phyloP scores from a whole-genome alignment of 306 rosid genomes.

The Casuarina glauca region DNA sequence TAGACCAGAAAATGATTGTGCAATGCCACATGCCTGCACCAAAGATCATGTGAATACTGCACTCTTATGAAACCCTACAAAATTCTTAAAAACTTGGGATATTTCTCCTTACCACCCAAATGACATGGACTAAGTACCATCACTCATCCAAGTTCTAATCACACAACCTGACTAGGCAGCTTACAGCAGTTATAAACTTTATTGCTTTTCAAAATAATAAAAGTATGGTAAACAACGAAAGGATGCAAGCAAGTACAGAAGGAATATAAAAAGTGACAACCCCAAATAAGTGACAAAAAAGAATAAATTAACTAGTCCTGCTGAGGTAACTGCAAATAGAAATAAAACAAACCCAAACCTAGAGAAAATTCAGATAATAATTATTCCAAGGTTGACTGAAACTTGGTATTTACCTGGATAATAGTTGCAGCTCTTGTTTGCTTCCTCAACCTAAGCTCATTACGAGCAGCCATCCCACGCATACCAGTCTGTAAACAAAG shows the following conservation, averaged over 20 bases:
- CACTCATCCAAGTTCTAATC: not conserved
- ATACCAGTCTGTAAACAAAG: slow-evolving; percentile 66
- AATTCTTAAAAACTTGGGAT: not conserved
- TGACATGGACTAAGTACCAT: too few relatives aligned
- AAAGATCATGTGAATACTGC: not conserved
- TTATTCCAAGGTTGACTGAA: slow-evolving; percentile 13
- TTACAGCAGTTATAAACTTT: slow-evolving; percentile 1
- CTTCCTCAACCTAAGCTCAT: slow-evolving; percentile 63
- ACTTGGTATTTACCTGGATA: slow-evolving; percentile 60
- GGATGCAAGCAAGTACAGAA: not conserved
- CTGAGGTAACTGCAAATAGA: not conserved
- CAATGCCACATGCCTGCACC: not conserved
- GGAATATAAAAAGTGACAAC: not conserved
- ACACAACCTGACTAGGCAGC: not conserved
- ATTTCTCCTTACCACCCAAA: not conserved
- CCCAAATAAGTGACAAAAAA: not conserved
- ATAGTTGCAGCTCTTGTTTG: slow-evolving; percentile 54
- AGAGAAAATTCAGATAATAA: slow-evolving; percentile 3
- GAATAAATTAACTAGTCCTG: not conserved
- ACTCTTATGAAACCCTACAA: not conserved
- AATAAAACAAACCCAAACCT: not conserved
- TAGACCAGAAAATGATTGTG: not conserved
- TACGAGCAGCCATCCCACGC: slow-evolving; percentile 71
- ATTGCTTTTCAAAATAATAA: not conserved
- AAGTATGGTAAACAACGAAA: not conserved